phyloP scores from a whole-genome alignment of 179 eudicot species.

The Spergularia azorica region DNA sequence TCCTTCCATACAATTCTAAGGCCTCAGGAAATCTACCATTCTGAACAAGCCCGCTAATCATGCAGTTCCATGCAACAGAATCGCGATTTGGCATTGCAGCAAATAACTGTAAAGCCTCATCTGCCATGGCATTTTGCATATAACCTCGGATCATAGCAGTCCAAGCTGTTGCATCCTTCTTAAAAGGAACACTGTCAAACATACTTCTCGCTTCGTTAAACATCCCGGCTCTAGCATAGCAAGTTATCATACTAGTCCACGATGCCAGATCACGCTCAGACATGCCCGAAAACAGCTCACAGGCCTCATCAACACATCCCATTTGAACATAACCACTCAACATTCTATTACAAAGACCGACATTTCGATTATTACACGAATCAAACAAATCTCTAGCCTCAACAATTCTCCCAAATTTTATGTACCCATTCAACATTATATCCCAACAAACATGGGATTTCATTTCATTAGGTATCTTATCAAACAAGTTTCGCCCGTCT shows the following conservation, averaged over 20 bases:
- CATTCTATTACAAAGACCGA: constrained; percentile 52
- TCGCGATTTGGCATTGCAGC: constrained; percentile 50
- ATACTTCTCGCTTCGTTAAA: constrained; percentile 45
- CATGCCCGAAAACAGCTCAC: constrained; percentile 45
- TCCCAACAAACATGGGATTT: constrained; percentile 65
- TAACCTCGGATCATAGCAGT: constrained; percentile 55
- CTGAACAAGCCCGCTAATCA: constrained; percentile 54
- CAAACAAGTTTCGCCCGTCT: constrained; percentile 49
- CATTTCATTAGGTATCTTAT: constrained; percentile 31
- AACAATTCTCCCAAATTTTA: constrained; percentile 39
- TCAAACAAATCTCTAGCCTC: constrained; percentile 53
- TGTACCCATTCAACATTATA: constrained; percentile 59
- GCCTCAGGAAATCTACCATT: constrained; percentile 49
- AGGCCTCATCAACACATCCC: constrained; percentile 44
- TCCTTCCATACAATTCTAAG: constrained; percentile 44
- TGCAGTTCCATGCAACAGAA: constrained; percentile 61
- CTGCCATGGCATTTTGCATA: constrained; percentile 41
- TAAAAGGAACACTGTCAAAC: constrained; percentile 55
- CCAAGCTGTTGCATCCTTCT: constrained; percentile 56
- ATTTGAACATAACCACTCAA: constrained; percentile 57
- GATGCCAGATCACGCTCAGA: constrained; percentile 47
- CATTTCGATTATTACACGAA: constrained; percentile 31
- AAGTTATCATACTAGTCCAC: constrained; percentile 61
- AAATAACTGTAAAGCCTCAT: constrained; percentile 52
- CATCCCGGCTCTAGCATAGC: constrained; percentile 48